Percentiles rank a stretch among this genome's conserved stretches.
phyloP scores from a whole-genome alignment of 106 monocot genomes.

The Dendrobium huoshanense region DNA sequence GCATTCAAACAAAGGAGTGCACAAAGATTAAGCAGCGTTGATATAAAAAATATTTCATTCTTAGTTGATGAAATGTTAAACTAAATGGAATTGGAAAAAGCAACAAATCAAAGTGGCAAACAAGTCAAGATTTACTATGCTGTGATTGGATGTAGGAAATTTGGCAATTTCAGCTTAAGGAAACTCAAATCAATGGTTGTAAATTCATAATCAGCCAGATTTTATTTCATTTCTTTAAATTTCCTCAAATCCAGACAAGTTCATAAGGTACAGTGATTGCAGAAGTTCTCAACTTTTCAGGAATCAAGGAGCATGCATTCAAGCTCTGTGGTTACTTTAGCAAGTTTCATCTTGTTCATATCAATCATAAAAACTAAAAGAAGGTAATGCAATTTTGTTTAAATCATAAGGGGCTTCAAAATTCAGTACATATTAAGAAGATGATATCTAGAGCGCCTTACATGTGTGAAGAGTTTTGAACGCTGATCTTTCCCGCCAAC shows the following conservation, averaged over 20 bases:
- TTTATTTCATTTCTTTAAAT: not conserved
- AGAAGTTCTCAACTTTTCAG: not conserved
- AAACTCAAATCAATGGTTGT: not conserved
- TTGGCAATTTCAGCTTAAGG: not conserved
- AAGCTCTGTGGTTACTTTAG: not conserved
- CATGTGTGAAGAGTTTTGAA: slow-evolving; percentile 72
- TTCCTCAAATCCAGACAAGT: not conserved
- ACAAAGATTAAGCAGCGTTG: too few relatives aligned
- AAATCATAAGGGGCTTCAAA: not conserved
- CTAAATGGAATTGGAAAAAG: too few relatives aligned
- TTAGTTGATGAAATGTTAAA: too few relatives aligned
- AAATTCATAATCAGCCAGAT: not conserved
- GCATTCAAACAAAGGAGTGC: too few relatives aligned
- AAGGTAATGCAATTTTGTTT: not conserved
- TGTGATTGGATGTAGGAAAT: not conserved
- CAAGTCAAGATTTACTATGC: not conserved
- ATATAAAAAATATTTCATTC: too few relatives aligned
- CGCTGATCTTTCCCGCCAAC: slow-evolving; percentile 88
- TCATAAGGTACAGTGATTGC: not conserved
- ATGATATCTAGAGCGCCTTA: slow-evolving; percentile 17
- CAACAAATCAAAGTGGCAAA: not conserved
- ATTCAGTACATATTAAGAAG: not conserved
- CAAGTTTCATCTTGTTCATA: not conserved
- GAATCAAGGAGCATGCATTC: not conserved
- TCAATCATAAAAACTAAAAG: not conserved